These are phyloP conservation scores for Ascochyta clinopodiicola DNA, from an alignment of 2,329 filamentous ascomycete genomes.

Conservation along the genomic window DNA sequence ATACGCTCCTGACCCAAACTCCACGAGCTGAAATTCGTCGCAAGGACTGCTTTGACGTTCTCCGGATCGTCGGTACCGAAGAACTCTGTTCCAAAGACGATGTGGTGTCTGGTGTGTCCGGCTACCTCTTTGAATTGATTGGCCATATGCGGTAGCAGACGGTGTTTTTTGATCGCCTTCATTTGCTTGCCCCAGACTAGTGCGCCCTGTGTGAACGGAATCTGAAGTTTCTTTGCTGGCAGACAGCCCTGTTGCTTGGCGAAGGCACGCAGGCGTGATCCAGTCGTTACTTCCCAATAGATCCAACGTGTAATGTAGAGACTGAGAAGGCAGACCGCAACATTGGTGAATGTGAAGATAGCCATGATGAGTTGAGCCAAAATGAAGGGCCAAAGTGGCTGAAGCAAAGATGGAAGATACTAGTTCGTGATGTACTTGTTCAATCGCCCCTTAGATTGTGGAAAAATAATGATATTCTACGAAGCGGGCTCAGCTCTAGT, in stretches of 20 bases:
- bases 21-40: conserved; percentile 27
- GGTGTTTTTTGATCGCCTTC: conserved; percentile 39
- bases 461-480: too few relatives aligned
- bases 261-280: conserved; percentile 40
- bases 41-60: conserved; percentile 34
- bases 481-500: background rate
- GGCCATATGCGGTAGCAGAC: conserved; percentile 16
- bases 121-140: conserved; percentile 5
- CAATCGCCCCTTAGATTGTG: too few relatives aligned
- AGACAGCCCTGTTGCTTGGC: conserved; percentile 54
- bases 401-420: too few relatives aligned
- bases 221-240: conserved; percentile 45
- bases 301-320: conserved; percentile 23
- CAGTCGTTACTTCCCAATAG: conserved; percentile 38
- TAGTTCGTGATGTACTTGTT: too few relatives aligned
- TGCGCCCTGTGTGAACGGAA: conserved; percentile 49
- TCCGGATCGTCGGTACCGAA: conserved; percentile 33
- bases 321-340: conserved; percentile 16
- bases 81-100: conserved; percentile 14
- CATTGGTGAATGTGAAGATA: conserved; percentile 20
- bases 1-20: conserved; percentile 27
- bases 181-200: conserved; percentile 53
- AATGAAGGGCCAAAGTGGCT: too few relatives aligned
- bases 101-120: conserved; percentile 18
- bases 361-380: conserved; percentile 17